Conservation (phyloP, 148 eudicot species). For the Oxyria digyna region DNA sequence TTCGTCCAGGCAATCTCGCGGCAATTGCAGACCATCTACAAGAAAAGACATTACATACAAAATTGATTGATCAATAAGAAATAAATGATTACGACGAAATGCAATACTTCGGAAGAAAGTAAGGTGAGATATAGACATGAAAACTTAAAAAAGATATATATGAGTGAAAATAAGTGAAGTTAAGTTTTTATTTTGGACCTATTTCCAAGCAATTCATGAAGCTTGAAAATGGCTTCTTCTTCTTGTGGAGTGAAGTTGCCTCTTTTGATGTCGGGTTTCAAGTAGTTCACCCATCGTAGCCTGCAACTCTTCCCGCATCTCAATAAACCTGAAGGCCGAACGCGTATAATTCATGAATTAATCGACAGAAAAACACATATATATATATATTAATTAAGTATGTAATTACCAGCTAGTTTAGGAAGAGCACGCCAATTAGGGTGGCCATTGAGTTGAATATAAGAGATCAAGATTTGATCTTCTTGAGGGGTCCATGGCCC, state of each 20-base stretch:
- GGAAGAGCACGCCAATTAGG: conserved; percentile 61
- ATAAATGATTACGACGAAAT: background rate
- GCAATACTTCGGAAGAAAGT: background rate
- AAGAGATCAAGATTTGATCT: conserved; percentile 36
- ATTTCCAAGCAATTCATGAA: conserved; percentile 68
- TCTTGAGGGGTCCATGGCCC: conserved; percentile 60
- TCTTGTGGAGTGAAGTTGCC: conserved; percentile 61
- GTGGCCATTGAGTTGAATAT: conserved; percentile 41
- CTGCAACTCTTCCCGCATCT: conserved; percentile 83
- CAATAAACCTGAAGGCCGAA: conserved; percentile 27
- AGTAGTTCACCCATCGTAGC: conserved; percentile 60
- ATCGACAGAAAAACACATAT: background rate
- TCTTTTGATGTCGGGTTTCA: conserved; percentile 62
- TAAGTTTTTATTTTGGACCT: conserved; percentile 18
- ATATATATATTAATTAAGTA: background rate
- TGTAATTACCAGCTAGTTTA: conserved; percentile 37
- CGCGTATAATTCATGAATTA: background rate
- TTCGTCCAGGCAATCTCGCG: background rate
- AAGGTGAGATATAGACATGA: background rate
- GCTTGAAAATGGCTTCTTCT: conserved; percentile 50
- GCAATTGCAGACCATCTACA: conserved; percentile 7
- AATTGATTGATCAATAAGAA: background rate
- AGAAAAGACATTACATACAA: background rate
- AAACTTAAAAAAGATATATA: background rate
- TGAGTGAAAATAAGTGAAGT: background rate